Percentiles rank a stretch among this genome's conserved stretches.
Conservation (phyloP, 176 grass and related monocot species). For the Musa acuminata region DNA sequence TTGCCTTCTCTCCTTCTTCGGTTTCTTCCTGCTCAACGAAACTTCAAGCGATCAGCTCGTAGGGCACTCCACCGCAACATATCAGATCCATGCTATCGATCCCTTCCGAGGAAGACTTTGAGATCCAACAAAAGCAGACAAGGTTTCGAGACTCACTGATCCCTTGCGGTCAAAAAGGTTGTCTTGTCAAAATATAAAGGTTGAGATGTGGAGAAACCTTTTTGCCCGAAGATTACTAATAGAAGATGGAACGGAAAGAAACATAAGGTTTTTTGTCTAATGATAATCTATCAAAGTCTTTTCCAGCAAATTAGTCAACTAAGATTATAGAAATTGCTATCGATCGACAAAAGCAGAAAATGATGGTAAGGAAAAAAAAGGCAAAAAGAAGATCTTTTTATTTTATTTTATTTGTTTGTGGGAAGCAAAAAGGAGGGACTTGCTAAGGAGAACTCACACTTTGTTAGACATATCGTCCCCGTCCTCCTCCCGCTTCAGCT, state of each 20-base stretch:
- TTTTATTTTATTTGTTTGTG: slow-evolving; percentile 5
- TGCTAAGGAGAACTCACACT: slow-evolving; percentile 37
- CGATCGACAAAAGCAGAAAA: too few species aligned
- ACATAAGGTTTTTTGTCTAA: too few species aligned
- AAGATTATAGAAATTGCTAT: too few species aligned
- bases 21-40: slow-evolving; percentile 19
- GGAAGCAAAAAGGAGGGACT: neutral
- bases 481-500: slow-evolving; percentile 30
- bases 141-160: neutral
- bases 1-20: slow-evolving; percentile 58
- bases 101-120: too few species aligned
- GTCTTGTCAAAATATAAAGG: too few species aligned
- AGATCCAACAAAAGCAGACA: slow-evolving; percentile 6
- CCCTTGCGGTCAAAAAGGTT: neutral
- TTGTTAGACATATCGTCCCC: slow-evolving; percentile 51
- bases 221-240: neutral
- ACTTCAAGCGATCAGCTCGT: too few species aligned
- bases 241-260: slow-evolving; percentile 10
- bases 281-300: too few species aligned
- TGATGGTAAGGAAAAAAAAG: too few species aligned
- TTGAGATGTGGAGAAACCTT: neutral
- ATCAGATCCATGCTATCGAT: too few species aligned
- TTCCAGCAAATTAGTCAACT: too few species aligned
- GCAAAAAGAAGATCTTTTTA: too few species aligned
- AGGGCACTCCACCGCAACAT: too few species aligned